Conservation (phyloP, 2,329 filamentous ascomycete species). For the Emergomyces pasteurianus region DNA sequence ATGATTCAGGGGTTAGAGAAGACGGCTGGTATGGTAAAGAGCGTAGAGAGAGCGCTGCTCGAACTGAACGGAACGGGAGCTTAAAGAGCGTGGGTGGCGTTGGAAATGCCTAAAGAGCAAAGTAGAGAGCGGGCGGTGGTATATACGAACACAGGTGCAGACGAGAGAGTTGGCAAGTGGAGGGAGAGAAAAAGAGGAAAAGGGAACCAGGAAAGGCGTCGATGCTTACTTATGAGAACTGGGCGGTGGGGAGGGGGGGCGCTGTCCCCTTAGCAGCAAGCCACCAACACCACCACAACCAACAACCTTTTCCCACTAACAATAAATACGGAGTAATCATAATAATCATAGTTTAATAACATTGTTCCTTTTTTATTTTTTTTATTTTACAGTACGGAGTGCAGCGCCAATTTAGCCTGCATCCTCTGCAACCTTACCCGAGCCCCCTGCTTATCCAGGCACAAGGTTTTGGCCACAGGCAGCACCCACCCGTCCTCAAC, state of each 20-base stretch:
- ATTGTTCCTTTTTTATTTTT: no score
- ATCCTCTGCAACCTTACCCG: not conserved
- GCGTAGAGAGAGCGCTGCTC: conserved; percentile 1
- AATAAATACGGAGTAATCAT: no score
- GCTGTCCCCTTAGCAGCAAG: not conserved
- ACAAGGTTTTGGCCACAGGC: no score
- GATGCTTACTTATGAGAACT: no score
- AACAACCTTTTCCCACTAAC: no score
- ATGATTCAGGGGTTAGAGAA: not conserved
- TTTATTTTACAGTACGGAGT: no score
- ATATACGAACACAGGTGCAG: conserved; percentile 12
- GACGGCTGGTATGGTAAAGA: not conserved
- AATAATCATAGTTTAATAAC: no score
- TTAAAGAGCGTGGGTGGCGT: conserved; percentile 19
- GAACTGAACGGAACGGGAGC: not conserved
- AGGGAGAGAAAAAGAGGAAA: conserved; percentile 1
- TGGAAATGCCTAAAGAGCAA: conserved; percentile 9
- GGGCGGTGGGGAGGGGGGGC: no score
- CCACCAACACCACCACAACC: not conserved
- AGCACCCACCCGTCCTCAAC: no score
- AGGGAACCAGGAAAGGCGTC: no score
- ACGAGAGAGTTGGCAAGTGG: conserved; percentile 6
- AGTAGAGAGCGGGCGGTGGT: conserved; percentile 8
- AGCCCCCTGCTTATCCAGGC: not conserved
- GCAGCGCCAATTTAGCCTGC: not conserved